Evolutionary conservation across 2,329 filamentous ascomycete genomes (phyloP).

Genomic region (Aspergillus arachidicola): DNA sequence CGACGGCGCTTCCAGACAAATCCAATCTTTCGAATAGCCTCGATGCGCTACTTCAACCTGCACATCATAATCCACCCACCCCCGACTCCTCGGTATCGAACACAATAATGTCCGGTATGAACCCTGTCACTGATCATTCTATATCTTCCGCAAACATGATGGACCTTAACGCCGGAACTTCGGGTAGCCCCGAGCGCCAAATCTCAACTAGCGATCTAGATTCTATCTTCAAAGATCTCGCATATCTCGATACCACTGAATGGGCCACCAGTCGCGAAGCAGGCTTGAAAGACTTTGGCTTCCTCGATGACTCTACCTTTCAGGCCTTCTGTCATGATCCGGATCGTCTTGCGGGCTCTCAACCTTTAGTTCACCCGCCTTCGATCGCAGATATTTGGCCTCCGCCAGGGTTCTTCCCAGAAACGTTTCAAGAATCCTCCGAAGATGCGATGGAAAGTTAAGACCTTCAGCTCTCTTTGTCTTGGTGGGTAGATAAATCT

Average conservation of each 20-base stretch:
- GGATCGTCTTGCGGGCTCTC: slow-evolving; percentile 41
- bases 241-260: slow-evolving; percentile 49
- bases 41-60: slow-evolving; percentile 21
- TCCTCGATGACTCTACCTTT: slow-evolving; percentile 47
- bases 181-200: slow-evolving; percentile 8
- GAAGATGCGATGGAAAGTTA: slow-evolving; percentile 26
- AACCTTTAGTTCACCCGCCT: slow-evolving; percentile 40
- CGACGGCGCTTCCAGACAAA: slow-evolving; percentile 22
- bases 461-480: background rate
- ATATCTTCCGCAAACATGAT: slow-evolving; percentile 13
- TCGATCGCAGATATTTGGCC: slow-evolving; percentile 48
- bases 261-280: slow-evolving; percentile 46
- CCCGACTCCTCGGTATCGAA: slow-evolving; percentile 38
- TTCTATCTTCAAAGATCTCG: slow-evolving; percentile 49
- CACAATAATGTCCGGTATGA: slow-evolving; percentile 19
- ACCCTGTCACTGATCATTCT: slow-evolving; percentile 19
- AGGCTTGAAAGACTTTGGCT: slow-evolving; percentile 47
- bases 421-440: slow-evolving; percentile 37
- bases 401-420: slow-evolving; percentile 45
- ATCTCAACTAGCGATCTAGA: slow-evolving; percentile 37
- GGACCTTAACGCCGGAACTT: slow-evolving; percentile 6
- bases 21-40: slow-evolving; percentile 23
- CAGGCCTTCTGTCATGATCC: slow-evolving; percentile 50
- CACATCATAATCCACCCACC: slow-evolving; percentile 32
- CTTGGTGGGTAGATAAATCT: background rate